These are phyloP conservation scores for Didymella exigua DNA, from an alignment of 2,329 filamentous ascomycete species.

Conservation along the genomic window DNA sequence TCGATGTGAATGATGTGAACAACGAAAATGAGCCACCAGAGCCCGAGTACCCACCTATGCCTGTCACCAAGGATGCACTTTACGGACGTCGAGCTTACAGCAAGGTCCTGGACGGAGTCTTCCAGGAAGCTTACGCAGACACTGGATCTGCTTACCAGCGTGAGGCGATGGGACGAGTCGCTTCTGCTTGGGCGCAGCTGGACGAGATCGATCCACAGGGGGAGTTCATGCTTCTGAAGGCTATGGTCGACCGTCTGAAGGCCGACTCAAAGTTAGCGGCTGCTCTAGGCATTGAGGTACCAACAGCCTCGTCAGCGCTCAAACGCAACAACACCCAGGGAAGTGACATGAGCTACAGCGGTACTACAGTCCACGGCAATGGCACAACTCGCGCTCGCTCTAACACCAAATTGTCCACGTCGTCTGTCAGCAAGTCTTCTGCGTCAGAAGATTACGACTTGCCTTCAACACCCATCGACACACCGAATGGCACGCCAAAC, in stretches of 20 bases:
- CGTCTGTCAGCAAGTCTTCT: constrained; percentile 23
- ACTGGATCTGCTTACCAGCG: constrained; percentile 73
- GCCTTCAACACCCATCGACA: constrained; percentile 19
- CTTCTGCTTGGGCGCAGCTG: constrained; percentile 82
- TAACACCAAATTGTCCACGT: constrained; percentile 30
- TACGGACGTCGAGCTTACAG: constrained; percentile 81
- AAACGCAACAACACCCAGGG: constrained; percentile 39
- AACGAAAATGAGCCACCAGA: constrained; percentile 68
- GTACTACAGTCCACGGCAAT: constrained; percentile 44
- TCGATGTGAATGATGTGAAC: constrained; percentile 65
- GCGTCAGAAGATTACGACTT: constrained; percentile 31
- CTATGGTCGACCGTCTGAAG: constrained; percentile 74
- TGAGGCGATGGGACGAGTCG: constrained; percentile 80
- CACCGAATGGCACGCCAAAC: constrained; percentile 28
- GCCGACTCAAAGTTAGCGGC: constrained; percentile 68
- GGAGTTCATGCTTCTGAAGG: constrained; percentile 80
- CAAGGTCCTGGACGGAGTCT: constrained; percentile 79
- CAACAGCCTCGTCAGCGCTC: constrained; percentile 30
- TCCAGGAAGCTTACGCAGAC: constrained; percentile 86
- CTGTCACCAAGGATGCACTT: constrained; percentile 73
- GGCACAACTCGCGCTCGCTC: constrained; percentile 43
- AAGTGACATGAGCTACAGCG: constrained; percentile 41
- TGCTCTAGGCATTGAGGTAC: constrained; percentile 50
- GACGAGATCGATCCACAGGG: constrained; percentile 91
- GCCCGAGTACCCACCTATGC: constrained; percentile 59